Evolutionary conservation across 2,329 filamentous ascomycete species (phyloP).

Genomic region (Verticillium nubilum): DNA sequence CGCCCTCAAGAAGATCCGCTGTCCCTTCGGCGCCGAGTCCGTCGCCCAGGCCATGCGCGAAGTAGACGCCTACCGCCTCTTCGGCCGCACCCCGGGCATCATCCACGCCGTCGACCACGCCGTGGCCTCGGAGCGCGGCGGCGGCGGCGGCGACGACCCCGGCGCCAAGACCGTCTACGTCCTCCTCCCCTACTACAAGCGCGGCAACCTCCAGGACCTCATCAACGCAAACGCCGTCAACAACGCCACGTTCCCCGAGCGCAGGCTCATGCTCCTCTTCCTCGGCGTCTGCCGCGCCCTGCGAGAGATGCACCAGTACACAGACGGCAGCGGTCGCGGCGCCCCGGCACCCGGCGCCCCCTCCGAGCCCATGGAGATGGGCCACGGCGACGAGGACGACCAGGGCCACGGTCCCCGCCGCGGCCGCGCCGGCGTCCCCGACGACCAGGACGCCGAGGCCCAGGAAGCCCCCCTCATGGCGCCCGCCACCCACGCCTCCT

Average conservation of each 20-base stretch:
- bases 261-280: constrained; percentile 82
- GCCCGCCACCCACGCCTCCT: constrained; percentile 43
- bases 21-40: constrained; percentile 94
- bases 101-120: constrained; percentile 81
- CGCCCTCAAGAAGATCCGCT: constrained; percentile 97
- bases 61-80: constrained; percentile 93
- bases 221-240: constrained; percentile 99
- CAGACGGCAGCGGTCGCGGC: background rate
- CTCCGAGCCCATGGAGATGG: constrained; percentile 50
- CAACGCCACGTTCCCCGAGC: constrained; percentile 83
- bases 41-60: constrained; percentile 93
- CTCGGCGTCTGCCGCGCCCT: constrained; percentile 86
- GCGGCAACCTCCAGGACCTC: constrained; percentile 94
- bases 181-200: constrained; percentile 87
- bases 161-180: constrained; percentile 91
- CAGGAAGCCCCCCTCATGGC: constrained; percentile 83
- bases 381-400: constrained; percentile 30
- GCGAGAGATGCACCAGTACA: constrained; percentile 85
- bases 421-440: constrained; percentile 35
- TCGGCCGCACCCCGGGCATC: constrained; percentile 76
- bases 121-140: constrained; percentile 67
- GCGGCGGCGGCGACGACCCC: constrained; percentile 48
- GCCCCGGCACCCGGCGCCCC: constrained; percentile 40
- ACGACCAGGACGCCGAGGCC: constrained; percentile 64
- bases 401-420: constrained; percentile 32